Evolutionary conservation across 23 red algal species (phyloP).

Genomic region (Gracilaria caudata): DNA sequence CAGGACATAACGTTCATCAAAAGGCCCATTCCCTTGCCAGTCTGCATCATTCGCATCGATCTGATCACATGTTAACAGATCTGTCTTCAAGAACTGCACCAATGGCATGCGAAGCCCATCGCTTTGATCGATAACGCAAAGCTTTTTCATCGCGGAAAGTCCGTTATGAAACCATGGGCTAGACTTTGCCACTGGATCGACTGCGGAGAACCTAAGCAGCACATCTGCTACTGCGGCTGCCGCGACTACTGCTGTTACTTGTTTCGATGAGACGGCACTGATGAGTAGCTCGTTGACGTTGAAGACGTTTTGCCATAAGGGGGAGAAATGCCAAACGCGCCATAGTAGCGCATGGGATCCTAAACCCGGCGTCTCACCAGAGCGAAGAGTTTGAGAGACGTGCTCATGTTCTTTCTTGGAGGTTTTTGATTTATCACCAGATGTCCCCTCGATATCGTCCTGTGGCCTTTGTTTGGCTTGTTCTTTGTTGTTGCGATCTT

Average conservation of each 20-base stretch:
- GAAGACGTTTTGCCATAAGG: slow-evolving; percentile 26
- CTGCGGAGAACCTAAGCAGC: slow-evolving; percentile 26
- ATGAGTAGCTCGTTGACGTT: slow-evolving; percentile 28
- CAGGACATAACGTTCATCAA: background rate
- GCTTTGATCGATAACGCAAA: background rate
- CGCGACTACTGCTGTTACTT: slow-evolving; percentile 27
- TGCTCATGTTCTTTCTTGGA: background rate
- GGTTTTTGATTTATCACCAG: background rate
- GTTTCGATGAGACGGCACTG: slow-evolving; percentile 22
- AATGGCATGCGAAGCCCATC: slow-evolving; percentile 1
- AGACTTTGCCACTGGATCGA: slow-evolving; percentile 47
- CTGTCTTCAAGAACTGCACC: background rate
- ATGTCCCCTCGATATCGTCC: background rate
- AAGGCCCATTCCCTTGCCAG: too few relatives aligned
- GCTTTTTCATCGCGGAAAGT: slow-evolving; percentile 17
- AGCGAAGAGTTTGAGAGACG: background rate
- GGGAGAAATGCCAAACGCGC: background rate
- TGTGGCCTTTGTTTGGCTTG: background rate
- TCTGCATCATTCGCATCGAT: background rate
- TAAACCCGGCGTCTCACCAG: slow-evolving; percentile 20
- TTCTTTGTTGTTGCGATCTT: background rate
- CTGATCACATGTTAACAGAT: slow-evolving; percentile 32
- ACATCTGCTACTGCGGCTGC: slow-evolving; percentile 42
- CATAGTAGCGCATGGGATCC: slow-evolving; percentile 25
- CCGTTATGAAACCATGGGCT: slow-evolving; percentile 29